Evolutionary conservation across 768 basidiomycete species (phyloP), one percentile per base, ranked within the genome.

Genomic region (Auriscalpium vulgare): DNA sequence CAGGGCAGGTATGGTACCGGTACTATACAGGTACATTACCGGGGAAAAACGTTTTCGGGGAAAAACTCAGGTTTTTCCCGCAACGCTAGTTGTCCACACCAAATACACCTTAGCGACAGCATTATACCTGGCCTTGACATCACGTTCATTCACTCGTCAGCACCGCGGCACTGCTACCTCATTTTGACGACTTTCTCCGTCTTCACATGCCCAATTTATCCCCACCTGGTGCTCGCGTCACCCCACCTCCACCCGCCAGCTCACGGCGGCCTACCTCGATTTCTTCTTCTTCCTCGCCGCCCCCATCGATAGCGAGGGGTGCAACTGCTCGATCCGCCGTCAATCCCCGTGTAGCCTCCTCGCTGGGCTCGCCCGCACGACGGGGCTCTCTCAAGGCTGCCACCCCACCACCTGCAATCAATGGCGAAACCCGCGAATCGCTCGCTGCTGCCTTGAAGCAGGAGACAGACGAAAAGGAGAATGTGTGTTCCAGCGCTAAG

Each of bases 401-500:
- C 14, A 62, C 67, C 35, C 64, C 79, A 9, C 68, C 80, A 16
- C 62, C 40, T 7, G 40, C 40, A 5, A 6, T 17, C 14, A 71
- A 73, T 62, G 73, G 72, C 53, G 84, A 86, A 53, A 72, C 76
- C 9, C 72, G 75, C 48, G 85, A 87, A 53, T 69, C 75, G 29
- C 74, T 89, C 37, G 72, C 79, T 10, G 78, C 78, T 37, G 81
- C 83, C 35, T 75, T 91, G 58, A 87, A 83, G 68, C 78, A 82
- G 50, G 90, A 91, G 68, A 87, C 85, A 13, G 88, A 91, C 60
- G 78, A 84, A 64, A 91, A 88, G 70, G 90, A 92, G 68, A 81
- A 86, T 75, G 90, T 85, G 65, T 56, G 79, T 68, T 3, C 29
- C 50, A 51, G 54, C 56, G 37, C 37, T 13, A 50, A 23, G 10